phyloP scores from a whole-genome alignment of 495 filamentous ascomycete species.

The Lasiosphaeris hirsuta region DNA sequence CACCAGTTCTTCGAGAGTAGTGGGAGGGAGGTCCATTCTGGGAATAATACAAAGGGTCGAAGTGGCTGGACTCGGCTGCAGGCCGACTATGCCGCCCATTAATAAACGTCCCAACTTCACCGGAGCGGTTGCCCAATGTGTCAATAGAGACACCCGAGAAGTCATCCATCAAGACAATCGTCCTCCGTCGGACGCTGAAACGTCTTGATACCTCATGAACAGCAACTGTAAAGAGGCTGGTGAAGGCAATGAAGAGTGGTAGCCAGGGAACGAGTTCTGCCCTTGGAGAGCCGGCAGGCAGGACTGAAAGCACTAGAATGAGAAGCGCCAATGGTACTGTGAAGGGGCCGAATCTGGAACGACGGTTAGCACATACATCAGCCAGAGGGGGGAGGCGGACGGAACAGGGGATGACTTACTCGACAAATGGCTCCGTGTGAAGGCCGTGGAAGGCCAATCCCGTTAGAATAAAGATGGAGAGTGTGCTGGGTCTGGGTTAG shows the following conservation, averaged over 20 bases:
- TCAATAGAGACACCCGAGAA: slow-evolving; percentile 16
- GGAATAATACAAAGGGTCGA: slow-evolving; percentile 9
- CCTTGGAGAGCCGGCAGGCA: slow-evolving; percentile 11
- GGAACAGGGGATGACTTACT: slow-evolving; percentile 4
- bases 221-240: slow-evolving; percentile 19
- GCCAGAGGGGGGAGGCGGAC: too few species aligned
- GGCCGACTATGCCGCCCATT: background rate
- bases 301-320: slow-evolving; percentile 19
- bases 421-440: slow-evolving; percentile 18
- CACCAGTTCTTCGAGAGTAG: slow-evolving; percentile 6
- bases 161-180: background rate
- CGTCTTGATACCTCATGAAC: slow-evolving; percentile 9
- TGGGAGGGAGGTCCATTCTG: slow-evolving; percentile 19
- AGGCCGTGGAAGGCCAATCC: slow-evolving; percentile 19
- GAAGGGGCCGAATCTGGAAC: slow-evolving; percentile 18
- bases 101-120: background rate
- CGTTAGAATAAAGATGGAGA: slow-evolving; percentile 25
- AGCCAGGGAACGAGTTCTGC: slow-evolving; percentile 26
- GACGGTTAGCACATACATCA: too few species aligned
- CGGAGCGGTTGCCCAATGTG: slow-evolving; percentile 11
- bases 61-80: slow-evolving; percentile 9
- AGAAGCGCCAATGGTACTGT: slow-evolving; percentile 18
- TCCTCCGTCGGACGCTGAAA: background rate
- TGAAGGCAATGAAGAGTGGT: slow-evolving; percentile 19
- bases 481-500: slow-evolving; percentile 22